Conservation (phyloP, 1,284 basidiomycete species). For the Thecaphora frezii region DNA sequence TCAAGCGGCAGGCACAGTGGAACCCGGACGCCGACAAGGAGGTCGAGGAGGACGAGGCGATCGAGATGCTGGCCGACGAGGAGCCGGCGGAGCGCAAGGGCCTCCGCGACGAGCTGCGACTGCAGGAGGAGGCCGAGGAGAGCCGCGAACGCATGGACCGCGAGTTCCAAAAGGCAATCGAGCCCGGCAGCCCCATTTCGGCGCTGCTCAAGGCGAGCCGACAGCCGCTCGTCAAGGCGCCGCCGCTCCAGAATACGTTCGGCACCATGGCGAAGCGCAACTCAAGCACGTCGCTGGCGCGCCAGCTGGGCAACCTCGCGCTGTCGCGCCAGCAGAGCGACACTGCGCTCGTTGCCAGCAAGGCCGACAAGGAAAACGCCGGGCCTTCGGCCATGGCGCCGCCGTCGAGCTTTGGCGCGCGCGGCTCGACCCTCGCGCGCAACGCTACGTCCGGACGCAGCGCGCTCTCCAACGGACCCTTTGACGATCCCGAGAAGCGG, state of each 20-base stretch:
- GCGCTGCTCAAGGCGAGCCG: conserved; percentile 69
- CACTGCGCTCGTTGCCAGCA: background rate
- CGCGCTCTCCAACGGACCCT: conserved; percentile 2
- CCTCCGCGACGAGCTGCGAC: conserved; percentile 32
- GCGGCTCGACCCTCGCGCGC: conserved; percentile 12
- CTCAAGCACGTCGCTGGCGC: conserved; percentile 11
- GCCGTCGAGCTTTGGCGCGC: conserved; percentile 2
- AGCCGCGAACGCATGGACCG: conserved; percentile 67
- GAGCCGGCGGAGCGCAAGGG: conserved; percentile 3
- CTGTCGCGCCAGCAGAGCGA: conserved; percentile 11
- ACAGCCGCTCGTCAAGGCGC: conserved; percentile 50
- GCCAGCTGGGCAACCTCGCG: conserved; percentile 21
- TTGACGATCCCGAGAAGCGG: conserved; percentile 14
- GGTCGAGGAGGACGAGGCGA: conserved; percentile 16
- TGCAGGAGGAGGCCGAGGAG: conserved; percentile 49
- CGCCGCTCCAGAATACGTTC: conserved; percentile 17
- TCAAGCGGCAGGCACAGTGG: conserved; percentile 48
- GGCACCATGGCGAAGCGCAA: conserved; percentile 12
- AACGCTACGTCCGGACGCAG: background rate
- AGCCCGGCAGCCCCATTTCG: conserved; percentile 91
- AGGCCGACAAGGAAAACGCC: conserved; percentile 49
- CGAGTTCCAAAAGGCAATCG: conserved; percentile 91
- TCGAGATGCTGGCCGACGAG: conserved; percentile 21
- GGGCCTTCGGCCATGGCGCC: conserved; percentile 24
- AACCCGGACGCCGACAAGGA: conserved; percentile 41